Evolutionary conservation across 768 basidiomycete species (phyloP), one percentile per base, ranked within the genome.

Genomic region (Amanita rimosa): DNA sequence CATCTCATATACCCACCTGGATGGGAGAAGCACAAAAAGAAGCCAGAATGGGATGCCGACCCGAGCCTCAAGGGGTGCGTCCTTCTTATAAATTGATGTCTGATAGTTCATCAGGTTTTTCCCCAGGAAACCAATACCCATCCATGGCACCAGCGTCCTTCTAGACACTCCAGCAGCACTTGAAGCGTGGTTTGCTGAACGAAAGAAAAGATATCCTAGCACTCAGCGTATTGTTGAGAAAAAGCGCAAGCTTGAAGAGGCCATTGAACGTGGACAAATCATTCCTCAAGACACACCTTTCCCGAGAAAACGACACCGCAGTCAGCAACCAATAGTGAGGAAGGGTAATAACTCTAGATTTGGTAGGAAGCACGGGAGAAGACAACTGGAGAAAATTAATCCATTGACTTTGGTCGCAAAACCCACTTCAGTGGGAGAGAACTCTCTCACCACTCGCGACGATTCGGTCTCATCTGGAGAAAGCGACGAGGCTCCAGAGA

Each of bases 171-270:
- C 85, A 6, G 92, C 92, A 57, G 78, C 82, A 6, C 67, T 97
- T 50, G 78, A 77, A 17, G 78, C 76, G 27, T 98, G 95, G 95
- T 76, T 95, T 42, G 80, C 76, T 11, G 94, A 97, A 58, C 81
- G 95, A 36, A 93, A 80, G 64, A 81, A 78, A 55, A 78, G 85
- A 13, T 98, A 85, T 72, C 95, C 95, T 9, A 86, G 81, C 14
- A 60, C 74, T 26, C 58, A 70, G 42, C 76, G 79, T 21, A 72
- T 89, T 1, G 78, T 76, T 50, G 89, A 95, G 39, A 96, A 94
- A 71, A 83, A 83, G 56, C 73, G 77, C 54, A 90, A 85, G 58
- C 60, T 80, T 19, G 76, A 83, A 52, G 89, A 91, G 53, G 92
- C 91, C 7, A 67, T 78, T 29, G 80, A 79, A n/a, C 75, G 85